phyloP scores from a whole-genome alignment of 2,329 filamentous ascomycete species.

The Penicillium aurantiogriseum region DNA sequence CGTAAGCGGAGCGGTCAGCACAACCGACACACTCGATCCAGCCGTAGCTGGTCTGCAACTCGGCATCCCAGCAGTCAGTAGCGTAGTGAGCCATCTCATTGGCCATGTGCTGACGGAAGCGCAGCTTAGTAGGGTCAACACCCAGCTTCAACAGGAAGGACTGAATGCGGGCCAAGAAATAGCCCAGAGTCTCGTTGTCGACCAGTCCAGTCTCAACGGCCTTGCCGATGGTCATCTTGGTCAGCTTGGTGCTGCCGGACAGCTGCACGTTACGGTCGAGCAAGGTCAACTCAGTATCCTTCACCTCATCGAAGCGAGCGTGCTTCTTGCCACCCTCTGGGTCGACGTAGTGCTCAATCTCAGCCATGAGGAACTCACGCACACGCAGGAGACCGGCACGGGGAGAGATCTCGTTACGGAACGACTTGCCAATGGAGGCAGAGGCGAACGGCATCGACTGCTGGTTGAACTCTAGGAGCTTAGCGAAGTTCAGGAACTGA shows the following conservation, averaged over 20 bases:
- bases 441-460: slow-evolving; percentile 95
- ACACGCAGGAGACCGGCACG: slow-evolving; percentile 87
- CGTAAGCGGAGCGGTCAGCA: slow-evolving; percentile 92
- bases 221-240: slow-evolving; percentile 75
- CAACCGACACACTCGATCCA: slow-evolving; percentile 99
- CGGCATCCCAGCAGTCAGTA: slow-evolving; percentile 95
- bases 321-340: slow-evolving; percentile 95
- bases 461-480: slow-evolving; percentile 95
- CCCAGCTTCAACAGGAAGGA: slow-evolving; percentile 87
- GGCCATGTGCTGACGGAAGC: slow-evolving; percentile 96
- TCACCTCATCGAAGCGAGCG: slow-evolving; percentile 78
- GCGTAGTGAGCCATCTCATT: slow-evolving; percentile 94
- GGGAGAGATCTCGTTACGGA: slow-evolving; percentile 96
- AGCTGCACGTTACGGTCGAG: slow-evolving; percentile 84
- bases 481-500: slow-evolving; percentile 95
- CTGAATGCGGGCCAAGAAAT: slow-evolving; percentile 93
- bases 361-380: slow-evolving; percentile 96
- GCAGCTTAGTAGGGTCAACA: slow-evolving; percentile 80
- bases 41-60: slow-evolving; percentile 84
- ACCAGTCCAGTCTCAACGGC: slow-evolving; percentile 80
- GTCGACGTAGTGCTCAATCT: slow-evolving; percentile 98
- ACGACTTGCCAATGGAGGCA: slow-evolving; percentile 95
- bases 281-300: slow-evolving; percentile 77
- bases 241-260: slow-evolving; percentile 74
- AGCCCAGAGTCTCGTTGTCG: slow-evolving; percentile 96